Conservation (phyloP, 1,284 basidiomycete species). For the Puccinia horiana region DNA sequence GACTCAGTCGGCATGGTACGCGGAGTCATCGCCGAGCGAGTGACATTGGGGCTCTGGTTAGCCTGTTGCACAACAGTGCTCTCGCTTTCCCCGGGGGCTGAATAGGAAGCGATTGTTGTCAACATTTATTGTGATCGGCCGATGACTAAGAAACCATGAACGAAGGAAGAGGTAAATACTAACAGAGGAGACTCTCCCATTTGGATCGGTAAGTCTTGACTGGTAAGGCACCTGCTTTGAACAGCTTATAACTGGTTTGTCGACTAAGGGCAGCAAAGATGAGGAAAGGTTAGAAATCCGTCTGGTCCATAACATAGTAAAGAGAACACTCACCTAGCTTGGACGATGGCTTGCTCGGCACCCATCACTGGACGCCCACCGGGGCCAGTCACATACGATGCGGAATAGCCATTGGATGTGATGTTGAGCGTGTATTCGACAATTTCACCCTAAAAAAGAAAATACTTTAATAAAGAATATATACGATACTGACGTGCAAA, state of each 20-base stretch:
- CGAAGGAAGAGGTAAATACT: conserved; percentile 6
- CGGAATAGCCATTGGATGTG: conserved; percentile 46
- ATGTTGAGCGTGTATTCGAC: conserved; percentile 49
- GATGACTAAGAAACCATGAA: background rate
- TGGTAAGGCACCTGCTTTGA: conserved; percentile 48
- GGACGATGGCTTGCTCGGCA: conserved; percentile 45
- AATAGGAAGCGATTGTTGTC: background rate
- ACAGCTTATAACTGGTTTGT: conserved; percentile 50
- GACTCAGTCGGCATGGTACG: background rate
- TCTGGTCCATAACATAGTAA: background rate
- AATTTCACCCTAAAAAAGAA: conserved; percentile 35
- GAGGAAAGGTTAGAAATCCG: background rate
- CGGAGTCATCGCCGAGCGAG: background rate
- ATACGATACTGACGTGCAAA: background rate
- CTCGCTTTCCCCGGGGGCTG: background rate
- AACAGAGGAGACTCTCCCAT: conserved; percentile 39
- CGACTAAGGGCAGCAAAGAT: conserved; percentile 18
- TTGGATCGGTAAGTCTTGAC: conserved; percentile 49
- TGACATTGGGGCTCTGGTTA: background rate
- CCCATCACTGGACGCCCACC: conserved; percentile 49
- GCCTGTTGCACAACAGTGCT: background rate
- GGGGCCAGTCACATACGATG: conserved; percentile 46
- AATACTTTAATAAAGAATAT: background rate
- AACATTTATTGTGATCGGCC: background rate
- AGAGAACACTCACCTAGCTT: conserved; percentile 35